Percentiles rank a stretch among this genome's conserved stretches.
Evolutionary conservation across 352 stramenopile species (phyloP).

Genomic region (Phytophthora lateralis): DNA sequence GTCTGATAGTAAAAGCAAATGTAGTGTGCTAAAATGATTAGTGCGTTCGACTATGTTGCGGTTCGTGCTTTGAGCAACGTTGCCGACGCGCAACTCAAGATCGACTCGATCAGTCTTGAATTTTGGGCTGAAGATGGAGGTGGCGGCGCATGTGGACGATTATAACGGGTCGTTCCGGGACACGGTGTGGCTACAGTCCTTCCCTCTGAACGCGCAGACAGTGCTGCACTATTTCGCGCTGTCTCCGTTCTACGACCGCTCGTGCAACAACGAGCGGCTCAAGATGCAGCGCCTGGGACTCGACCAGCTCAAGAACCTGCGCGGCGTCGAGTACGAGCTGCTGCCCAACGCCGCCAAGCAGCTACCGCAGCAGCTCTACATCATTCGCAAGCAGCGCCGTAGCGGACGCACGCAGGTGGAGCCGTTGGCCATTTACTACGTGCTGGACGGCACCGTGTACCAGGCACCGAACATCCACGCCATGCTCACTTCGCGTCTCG

Average conservation of each 20-base stretch:
- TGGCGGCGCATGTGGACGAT: conserved; percentile 76
- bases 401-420: conserved; percentile 78
- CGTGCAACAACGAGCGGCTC: conserved; percentile 90
- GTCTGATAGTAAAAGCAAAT: too few species aligned
- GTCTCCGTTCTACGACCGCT: conserved; percentile 89
- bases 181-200: conserved; percentile 88
- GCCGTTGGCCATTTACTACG: conserved; percentile 88
- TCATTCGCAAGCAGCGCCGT: conserved; percentile 88
- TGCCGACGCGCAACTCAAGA: background rate
- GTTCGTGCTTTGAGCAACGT: background rate
- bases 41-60: background rate
- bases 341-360: conserved; percentile 84
- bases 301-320: conserved; percentile 89
- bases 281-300: conserved; percentile 90
- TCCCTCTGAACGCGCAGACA: conserved; percentile 82
- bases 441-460: conserved; percentile 88
- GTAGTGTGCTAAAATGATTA: background rate
- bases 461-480: conserved; percentile 89
- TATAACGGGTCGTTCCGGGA: conserved; percentile 90
- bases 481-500: conserved; percentile 86
- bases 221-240: conserved; percentile 89
- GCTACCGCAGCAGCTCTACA: conserved; percentile 85
- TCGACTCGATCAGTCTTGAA: conserved; percentile 7
- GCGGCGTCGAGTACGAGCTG: conserved; percentile 89
- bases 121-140: conserved; percentile 56